These are phyloP conservation scores for Aspergillus japonicus DNA, from an alignment of 2,329 filamentous ascomycete genomes.

Conservation along the genomic window DNA sequence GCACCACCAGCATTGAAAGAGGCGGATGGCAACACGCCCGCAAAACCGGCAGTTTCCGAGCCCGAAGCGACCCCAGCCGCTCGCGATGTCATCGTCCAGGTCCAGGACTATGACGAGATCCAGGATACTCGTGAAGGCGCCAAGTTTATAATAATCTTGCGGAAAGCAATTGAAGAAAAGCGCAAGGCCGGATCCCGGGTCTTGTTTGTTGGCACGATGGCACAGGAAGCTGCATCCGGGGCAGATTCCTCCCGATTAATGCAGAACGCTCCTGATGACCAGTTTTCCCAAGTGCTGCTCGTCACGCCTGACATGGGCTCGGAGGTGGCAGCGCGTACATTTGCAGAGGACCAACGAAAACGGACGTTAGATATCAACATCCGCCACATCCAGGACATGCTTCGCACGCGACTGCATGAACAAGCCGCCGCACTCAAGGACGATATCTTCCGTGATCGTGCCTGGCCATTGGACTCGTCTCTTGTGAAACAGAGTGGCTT, in stretches of 20 bases:
- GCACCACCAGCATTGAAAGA: constrained; percentile 3
- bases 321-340: constrained; percentile 39
- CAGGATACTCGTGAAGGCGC: constrained; percentile 67
- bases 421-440: constrained; percentile 32
- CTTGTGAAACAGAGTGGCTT: constrained; percentile 41
- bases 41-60: constrained; percentile 11
- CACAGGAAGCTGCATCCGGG: constrained; percentile 45
- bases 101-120: constrained; percentile 80
- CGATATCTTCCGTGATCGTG: constrained; percentile 29
- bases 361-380: constrained; percentile 60
- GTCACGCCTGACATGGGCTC: constrained; percentile 51
- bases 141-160: constrained; percentile 67
- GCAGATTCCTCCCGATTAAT: constrained; percentile 47
- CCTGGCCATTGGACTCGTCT: constrained; percentile 31
- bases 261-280: constrained; percentile 47
- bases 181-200: constrained; percentile 71
- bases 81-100: constrained; percentile 65
- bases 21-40: constrained; percentile 11
- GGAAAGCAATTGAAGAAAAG: constrained; percentile 67
- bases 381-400: constrained; percentile 64
- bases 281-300: constrained; percentile 54
- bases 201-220: constrained; percentile 76
- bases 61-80: constrained; percentile 17
- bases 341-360: constrained; percentile 50
- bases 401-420: constrained; percentile 44